Conservation (phyloP, 164 flowering plant genomes). For the Macadamia integrifolia region DNA sequence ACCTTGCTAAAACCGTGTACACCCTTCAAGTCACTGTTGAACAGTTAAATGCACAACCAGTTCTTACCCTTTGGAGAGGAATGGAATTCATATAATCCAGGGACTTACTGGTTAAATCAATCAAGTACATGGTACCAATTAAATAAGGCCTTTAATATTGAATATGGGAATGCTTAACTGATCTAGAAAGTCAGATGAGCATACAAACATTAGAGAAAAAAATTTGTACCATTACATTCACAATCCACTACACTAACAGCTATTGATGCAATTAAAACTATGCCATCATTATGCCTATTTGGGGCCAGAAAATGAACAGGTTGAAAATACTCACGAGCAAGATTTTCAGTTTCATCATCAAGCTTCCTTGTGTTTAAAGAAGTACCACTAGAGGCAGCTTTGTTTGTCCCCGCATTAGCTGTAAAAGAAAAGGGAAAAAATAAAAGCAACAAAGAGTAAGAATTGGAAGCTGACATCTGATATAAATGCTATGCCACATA, state of each 20-base stretch:
- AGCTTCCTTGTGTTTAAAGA: slow-evolving; percentile 90
- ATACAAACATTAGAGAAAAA: background rate
- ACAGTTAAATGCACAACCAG: too few species aligned
- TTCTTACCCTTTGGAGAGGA: too few species aligned
- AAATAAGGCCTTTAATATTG: too few species aligned
- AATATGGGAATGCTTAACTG: too few species aligned
- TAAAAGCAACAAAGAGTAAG: slow-evolving; percentile 1
- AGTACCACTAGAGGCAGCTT: slow-evolving; percentile 93
- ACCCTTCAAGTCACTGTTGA: too few species aligned
- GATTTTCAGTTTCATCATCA: slow-evolving; percentile 91
- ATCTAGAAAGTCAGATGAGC: too few species aligned
- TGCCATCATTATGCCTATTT: background rate
- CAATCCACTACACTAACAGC: background rate
- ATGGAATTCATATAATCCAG: too few species aligned
- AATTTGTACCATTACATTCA: background rate
- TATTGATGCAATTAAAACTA: background rate
- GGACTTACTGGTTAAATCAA: too few species aligned
- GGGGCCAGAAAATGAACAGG: background rate
- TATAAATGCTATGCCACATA: background rate
- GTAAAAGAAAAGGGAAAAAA: slow-evolving; percentile 13
- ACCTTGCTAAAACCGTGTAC: too few species aligned
- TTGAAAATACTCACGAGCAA: slow-evolving; percentile 62
- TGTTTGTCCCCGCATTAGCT: slow-evolving; percentile 90
- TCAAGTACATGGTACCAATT: too few species aligned
- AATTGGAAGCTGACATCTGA: background rate